These are phyloP conservation scores for Cokeromyces recurvatus DNA, from an alignment of 371 early-diverging fungal species.

Conservation along the genomic window DNA sequence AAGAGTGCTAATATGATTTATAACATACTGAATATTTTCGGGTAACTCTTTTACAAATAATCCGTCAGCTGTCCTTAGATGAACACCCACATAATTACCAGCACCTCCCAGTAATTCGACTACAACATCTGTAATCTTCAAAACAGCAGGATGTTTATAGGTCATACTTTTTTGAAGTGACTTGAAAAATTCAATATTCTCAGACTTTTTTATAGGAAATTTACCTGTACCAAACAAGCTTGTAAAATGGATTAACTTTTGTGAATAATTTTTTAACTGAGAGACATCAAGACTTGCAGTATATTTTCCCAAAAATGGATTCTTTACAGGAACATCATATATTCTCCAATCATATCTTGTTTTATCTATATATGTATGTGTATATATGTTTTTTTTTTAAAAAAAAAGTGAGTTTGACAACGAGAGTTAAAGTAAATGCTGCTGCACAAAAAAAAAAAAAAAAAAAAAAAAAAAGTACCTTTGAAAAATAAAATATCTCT, in stretches of 20 bases:
- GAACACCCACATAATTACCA: slow-evolving; percentile 50
- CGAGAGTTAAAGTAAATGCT: too few relatives aligned
- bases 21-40: slow-evolving; percentile 32
- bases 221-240: slow-evolving; percentile 47
- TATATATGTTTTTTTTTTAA: too few relatives aligned
- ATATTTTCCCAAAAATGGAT: slow-evolving; percentile 38
- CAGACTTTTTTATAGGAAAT: slow-evolving; percentile 36
- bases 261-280: slow-evolving; percentile 22
- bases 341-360: slow-evolving; percentile 49
- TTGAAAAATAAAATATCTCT: slow-evolving; percentile 43
- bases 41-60: slow-evolving; percentile 44
- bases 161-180: slow-evolving; percentile 34
- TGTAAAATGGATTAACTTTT: slow-evolving; percentile 44
- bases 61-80: slow-evolving; percentile 55
- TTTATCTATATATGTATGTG: slow-evolving; percentile 10
- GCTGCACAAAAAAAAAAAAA: too few relatives aligned
- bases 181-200: slow-evolving; percentile 32
- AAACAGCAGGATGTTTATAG: slow-evolving; percentile 42
- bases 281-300: slow-evolving; percentile 32
- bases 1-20: slow-evolving; percentile 1
- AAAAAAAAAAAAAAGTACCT: too few relatives aligned
- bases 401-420: too few relatives aligned
- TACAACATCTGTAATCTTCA: slow-evolving; percentile 40
- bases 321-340: slow-evolving; percentile 37
- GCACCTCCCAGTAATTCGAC: slow-evolving; percentile 45